Evolutionary conservation across 345 rosid species (phyloP).

Genomic region (Salix arbutifolia): DNA sequence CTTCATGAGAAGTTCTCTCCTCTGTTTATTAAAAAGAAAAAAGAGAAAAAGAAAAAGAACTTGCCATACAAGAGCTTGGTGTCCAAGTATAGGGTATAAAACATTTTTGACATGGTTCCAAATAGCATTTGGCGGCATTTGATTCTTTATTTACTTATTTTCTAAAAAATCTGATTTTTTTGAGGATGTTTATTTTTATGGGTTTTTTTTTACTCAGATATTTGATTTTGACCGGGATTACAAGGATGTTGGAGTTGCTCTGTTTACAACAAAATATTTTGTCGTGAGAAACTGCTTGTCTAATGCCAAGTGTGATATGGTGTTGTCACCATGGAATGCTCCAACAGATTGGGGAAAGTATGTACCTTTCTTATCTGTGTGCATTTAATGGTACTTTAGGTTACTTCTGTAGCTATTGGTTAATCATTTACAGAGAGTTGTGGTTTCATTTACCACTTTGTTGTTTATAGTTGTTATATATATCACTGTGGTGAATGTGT

Average conservation of each 20-base stretch:
- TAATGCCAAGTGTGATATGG: constrained; percentile 83
- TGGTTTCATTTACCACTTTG: background rate
- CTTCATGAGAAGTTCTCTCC: background rate
- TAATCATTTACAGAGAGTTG: background rate
- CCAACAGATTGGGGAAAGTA: constrained; percentile 99
- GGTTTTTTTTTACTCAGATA: constrained; percentile 42
- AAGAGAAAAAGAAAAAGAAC: background rate
- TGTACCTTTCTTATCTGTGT: constrained; percentile 16
- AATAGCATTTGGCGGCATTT: background rate
- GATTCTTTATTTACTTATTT: background rate
- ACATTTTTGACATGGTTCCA: background rate
- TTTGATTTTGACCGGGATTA: constrained; percentile 98
- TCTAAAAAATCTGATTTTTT: background rate
- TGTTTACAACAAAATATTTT: constrained; percentile 73
- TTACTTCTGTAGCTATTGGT: background rate
- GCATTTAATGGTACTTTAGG: constrained; percentile 1
- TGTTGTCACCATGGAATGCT: constrained; percentile 95
- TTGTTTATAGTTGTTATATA: background rate
- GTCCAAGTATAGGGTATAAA: background rate
- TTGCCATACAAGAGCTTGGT: background rate
- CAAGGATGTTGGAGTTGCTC: constrained; percentile 91
- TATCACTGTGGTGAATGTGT: too few relatives aligned
- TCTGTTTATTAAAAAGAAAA: background rate
- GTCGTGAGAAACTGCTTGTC: constrained; percentile 84
- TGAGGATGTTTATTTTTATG: background rate